Evolutionary conservation across 1,284 basidiomycete species (phyloP), one percentile per base, ranked within the genome.

Genomic region (Apiotrichum brassicae): DNA sequence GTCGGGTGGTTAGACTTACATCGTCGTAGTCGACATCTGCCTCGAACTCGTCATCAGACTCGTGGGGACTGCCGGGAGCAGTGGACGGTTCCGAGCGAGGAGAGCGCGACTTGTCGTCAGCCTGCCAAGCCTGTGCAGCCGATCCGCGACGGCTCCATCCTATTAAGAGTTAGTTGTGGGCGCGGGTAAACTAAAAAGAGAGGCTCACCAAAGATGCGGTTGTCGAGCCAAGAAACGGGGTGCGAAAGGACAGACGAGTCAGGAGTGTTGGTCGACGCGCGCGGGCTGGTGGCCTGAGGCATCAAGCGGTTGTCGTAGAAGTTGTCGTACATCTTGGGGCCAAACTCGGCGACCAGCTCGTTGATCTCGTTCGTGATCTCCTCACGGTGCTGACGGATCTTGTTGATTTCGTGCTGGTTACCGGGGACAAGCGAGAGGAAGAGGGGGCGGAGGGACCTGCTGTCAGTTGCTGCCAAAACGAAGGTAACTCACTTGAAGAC

Each of bases 391-490:
- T 79, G 76, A 67, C 90, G 89, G 38, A 97, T 76, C 59, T 81
- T 82, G 56, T 87, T 79, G 9, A 98, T 80, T 36, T 86, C 86
- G 43, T 82, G 80, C 66, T 93, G 87, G 70, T 95, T 92, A 30
- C 92, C 91, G 6, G 95, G 94, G 54, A 92, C 78, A 32, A 98
- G 77, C 19, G 91, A 87, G 53, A 98, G 80, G 61, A 98, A 79
- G 48, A 99, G 79, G 12, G 95, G 95, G 32, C 89, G 83, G 18
- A 99, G 78, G 23, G 92, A 94, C 72, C 90, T 94, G 57, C 19
- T 50, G 26, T 41, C 40, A 42, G 45, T 20, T 16, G 6, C 7
- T 34, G 33, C 8, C 13, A n/a, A 7, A 20, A 16, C 37, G 8
- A 44, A 4, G 18, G 19, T 36, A n/a, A 63, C 63, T 48, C 43